Evolutionary conservation across 306 rosid genomes (phyloP).

Genomic region (Clitoria ternatea): DNA sequence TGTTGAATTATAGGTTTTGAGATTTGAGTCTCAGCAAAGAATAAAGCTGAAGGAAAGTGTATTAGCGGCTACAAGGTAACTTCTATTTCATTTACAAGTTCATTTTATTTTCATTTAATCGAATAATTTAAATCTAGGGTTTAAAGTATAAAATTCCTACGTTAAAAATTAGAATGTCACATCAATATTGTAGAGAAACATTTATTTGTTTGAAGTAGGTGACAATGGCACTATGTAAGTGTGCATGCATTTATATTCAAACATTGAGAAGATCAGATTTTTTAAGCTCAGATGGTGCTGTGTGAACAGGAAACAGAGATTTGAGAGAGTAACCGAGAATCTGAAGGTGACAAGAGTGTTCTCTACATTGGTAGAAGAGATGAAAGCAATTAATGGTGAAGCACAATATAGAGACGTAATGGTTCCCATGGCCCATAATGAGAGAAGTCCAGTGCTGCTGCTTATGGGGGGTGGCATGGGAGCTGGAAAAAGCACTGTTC

Average conservation of each 20-base stretch:
- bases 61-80: constrained; percentile 71
- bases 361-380: constrained; percentile 75
- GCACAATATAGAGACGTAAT: constrained; percentile 41
- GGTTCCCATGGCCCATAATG: constrained; percentile 43
- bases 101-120: neutral
- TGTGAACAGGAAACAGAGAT: constrained; percentile 53
- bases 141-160: neutral
- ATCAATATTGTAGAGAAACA: neutral
- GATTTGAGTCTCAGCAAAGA: constrained; percentile 43
- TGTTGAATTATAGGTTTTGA: constrained; percentile 43
- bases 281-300: neutral
- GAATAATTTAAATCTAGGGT: neutral
- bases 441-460: constrained; percentile 80
- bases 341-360: constrained; percentile 64
- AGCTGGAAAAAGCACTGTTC: constrained; percentile 95
- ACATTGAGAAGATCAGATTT: neutral
- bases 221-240: neutral
- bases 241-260: neutral
- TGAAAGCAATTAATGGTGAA: constrained; percentile 54
- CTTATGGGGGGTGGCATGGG: constrained; percentile 99
- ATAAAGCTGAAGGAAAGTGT: constrained; percentile 48
- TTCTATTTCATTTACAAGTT: neutral
- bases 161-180: neutral
- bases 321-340: constrained; percentile 52
- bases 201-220: neutral